phyloP scores from a whole-genome alignment of 352 stramenopile genomes.

The Pilasporangium apinafurcum region DNA sequence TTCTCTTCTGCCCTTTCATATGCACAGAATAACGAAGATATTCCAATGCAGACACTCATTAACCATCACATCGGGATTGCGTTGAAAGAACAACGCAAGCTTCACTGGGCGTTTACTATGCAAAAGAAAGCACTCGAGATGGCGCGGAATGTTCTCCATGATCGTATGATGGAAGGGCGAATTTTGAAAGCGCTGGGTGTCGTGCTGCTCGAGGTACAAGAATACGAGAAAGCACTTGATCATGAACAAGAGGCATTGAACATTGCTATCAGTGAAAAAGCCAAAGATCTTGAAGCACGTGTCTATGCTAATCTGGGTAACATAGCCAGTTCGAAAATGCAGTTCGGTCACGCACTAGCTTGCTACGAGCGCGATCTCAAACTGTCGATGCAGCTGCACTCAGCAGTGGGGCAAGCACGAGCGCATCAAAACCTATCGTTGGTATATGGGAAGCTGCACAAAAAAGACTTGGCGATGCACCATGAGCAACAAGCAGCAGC shows the following conservation, averaged over 20 bases:
- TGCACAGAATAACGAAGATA: conserved; percentile 7
- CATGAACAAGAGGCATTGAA: conserved; percentile 59
- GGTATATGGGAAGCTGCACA: conserved; percentile 50
- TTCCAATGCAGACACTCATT: conserved; percentile 33
- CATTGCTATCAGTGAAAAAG: conserved; percentile 33
- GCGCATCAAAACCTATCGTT: conserved; percentile 70
- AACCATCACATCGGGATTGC: conserved; percentile 67
- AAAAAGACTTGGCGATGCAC: conserved; percentile 20
- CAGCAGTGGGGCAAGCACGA: conserved; percentile 37
- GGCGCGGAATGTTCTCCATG: conserved; percentile 28
- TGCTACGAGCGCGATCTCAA: conserved; percentile 59
- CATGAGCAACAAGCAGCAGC: conserved; percentile 27
- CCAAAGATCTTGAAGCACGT: conserved; percentile 62
- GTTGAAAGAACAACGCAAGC: conserved; percentile 49
- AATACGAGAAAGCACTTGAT: conserved; percentile 34
- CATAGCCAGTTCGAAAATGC: conserved; percentile 36
- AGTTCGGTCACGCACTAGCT: conserved; percentile 50
- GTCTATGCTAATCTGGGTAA: conserved; percentile 80
- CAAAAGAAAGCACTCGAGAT: conserved; percentile 47
- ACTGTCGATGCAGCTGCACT: conserved; percentile 30
- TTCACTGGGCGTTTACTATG: conserved; percentile 24
- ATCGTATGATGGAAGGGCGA: conserved; percentile 35
- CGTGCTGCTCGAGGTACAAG: conserved; percentile 38
- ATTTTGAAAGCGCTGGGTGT: conserved; percentile 64
- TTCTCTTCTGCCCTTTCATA: conserved; percentile 33